Percentiles rank a stretch among this genome's conserved stretches.
Conservation (phyloP, 2,329 filamentous ascomycete genomes). For the Scedosporium boydii region DNA sequence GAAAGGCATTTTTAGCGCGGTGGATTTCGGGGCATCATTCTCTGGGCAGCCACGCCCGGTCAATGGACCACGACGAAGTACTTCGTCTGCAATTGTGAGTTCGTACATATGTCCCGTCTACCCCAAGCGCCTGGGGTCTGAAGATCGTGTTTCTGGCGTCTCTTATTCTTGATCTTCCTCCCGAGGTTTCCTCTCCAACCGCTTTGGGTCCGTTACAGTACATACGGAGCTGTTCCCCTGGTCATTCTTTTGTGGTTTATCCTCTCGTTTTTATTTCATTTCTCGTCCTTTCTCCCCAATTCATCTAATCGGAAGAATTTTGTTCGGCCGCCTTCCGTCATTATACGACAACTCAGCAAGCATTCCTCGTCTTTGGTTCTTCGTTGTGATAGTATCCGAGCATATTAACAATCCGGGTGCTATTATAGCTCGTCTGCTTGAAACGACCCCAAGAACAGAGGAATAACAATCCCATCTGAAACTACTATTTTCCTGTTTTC, state of each 20-base stretch:
- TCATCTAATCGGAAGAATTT: background rate
- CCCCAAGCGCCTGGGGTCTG: background rate
- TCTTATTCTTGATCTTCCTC: background rate
- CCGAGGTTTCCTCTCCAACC: background rate
- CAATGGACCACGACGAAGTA: background rate
- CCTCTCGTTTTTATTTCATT: background rate
- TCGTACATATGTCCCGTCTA: background rate
- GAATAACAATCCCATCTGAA: background rate
- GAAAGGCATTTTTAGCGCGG: background rate
- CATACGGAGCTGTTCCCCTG: background rate
- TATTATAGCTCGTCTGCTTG: background rate
- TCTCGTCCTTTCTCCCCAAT: background rate
- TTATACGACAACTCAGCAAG: background rate
- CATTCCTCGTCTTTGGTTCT: background rate
- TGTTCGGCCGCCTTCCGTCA: constrained; percentile 3
- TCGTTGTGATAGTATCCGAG: background rate
- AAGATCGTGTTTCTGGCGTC: constrained; percentile 5
- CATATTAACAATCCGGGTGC: background rate
- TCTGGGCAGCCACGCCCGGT: no score
- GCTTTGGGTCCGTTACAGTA: background rate
- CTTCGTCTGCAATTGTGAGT: background rate
- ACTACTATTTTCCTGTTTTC: constrained; percentile 19
- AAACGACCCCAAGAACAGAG: background rate
- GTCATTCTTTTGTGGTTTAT: background rate
- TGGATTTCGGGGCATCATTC: background rate